These are phyloP conservation scores for Nothophytophthora sp. DNA, from an alignment of 352 stramenopile genomes.

Conservation along the genomic window DNA sequence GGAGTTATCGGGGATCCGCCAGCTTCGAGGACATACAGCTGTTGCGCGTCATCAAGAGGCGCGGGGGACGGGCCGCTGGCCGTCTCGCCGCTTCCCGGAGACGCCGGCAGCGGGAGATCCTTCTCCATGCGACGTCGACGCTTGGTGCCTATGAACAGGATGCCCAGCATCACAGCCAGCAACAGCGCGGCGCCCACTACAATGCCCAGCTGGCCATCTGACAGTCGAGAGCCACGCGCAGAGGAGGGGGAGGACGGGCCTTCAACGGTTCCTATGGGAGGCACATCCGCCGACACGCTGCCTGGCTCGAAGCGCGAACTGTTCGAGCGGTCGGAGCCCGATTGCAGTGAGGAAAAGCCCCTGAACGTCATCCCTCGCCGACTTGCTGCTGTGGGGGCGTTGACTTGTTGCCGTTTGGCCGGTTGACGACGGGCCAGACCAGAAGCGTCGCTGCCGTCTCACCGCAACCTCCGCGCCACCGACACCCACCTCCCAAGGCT, in stretches of 20 bases:
- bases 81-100: conserved; percentile 17
- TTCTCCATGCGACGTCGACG: conserved; percentile 20
- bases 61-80: conserved; percentile 4
- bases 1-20: conserved; percentile 14
- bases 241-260: conserved; percentile 10
- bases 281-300: neutral
- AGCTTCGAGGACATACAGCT: conserved; percentile 20
- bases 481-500: too few species aligned
- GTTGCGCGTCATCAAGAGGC: conserved; percentile 1
- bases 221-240: conserved; percentile 9
- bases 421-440: conserved; percentile 10
- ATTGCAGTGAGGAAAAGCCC: conserved; percentile 10
- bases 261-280: conserved; percentile 17
- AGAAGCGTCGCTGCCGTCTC: conserved; percentile 10
- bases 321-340: neutral
- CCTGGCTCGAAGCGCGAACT: conserved; percentile 6
- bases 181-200: conserved; percentile 21
- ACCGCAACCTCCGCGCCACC: conserved; percentile 22
- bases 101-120: neutral
- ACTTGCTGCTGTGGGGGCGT: neutral
- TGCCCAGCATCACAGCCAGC: conserved; percentile 13
- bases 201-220: conserved; percentile 26
- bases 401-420: conserved; percentile 3
- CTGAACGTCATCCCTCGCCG: conserved; percentile 7
- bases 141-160: conserved; percentile 22